Evolutionary conservation across 768 basidiomycete genomes (phyloP).

Genomic region (Collybia nuda): DNA sequence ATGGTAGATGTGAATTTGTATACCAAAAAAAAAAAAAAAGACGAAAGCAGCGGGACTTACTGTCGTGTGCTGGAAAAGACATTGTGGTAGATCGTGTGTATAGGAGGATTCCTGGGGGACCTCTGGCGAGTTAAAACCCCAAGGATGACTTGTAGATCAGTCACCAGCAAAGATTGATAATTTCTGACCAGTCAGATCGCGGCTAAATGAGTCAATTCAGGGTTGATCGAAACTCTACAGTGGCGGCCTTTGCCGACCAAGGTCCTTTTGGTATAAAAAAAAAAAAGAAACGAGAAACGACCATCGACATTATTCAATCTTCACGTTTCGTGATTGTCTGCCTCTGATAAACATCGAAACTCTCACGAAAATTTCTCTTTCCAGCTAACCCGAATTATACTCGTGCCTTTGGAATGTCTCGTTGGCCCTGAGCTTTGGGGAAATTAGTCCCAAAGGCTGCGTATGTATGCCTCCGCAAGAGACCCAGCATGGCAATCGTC

Average conservation of each 20-base stretch:
- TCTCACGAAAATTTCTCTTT: no score
- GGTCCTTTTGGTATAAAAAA: no score
- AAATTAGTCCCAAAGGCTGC: no score
- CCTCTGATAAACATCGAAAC: no score
- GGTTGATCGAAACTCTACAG: constrained; percentile 4
- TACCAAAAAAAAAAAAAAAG: neutral
- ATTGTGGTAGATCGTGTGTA: constrained; percentile 29
- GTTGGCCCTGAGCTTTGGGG: no score
- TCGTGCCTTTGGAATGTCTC: no score
- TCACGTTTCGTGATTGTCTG: no score
- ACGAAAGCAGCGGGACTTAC: constrained; percentile 39
- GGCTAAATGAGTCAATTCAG: constrained; percentile 4
- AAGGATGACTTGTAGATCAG: neutral
- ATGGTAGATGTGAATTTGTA: constrained; percentile 13
- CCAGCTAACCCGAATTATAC: no score
- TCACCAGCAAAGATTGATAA: neutral
- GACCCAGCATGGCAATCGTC: no score
- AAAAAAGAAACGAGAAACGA: no score
- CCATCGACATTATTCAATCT: no score
- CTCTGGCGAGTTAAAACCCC: constrained; percentile 11
- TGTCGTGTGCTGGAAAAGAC: constrained; percentile 72
- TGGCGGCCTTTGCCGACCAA: constrained; percentile 15
- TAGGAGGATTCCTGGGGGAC: neutral
- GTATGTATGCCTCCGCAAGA: no score
- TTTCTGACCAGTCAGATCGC: neutral